Percentiles rank a stretch among this genome's conserved stretches.
Evolutionary conservation across 257 asterid genomes (phyloP).

Genomic region (Fraxinus excelsior): DNA sequence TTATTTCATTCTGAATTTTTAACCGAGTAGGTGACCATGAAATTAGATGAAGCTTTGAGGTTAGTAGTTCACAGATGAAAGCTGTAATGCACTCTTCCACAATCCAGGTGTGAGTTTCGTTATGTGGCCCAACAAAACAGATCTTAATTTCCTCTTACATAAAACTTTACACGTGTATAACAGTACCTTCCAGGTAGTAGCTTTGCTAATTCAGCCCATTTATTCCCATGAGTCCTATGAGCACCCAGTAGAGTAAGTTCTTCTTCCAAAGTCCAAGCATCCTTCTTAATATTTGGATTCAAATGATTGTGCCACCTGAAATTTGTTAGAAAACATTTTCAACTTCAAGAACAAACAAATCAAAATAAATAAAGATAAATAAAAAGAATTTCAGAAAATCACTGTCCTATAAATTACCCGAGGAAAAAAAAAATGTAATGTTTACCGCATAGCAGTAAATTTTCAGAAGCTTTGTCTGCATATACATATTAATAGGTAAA

Average conservation of each 20-base stretch:
- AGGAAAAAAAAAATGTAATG: background rate
- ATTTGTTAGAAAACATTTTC: constrained; percentile 9
- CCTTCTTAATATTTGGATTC: constrained; percentile 93
- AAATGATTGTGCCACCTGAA: constrained; percentile 99
- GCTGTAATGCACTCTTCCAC: constrained; percentile 9
- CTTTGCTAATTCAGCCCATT: constrained; percentile 99
- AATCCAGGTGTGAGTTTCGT: constrained; percentile 9
- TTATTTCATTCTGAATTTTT: background rate
- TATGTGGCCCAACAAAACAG: constrained; percentile 1
- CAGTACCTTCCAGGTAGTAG: constrained; percentile 94
- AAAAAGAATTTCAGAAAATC: background rate
- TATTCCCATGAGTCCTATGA: constrained; percentile 83
- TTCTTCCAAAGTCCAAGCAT: constrained; percentile 96
- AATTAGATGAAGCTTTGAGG: background rate
- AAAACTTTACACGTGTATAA: constrained; percentile 6
- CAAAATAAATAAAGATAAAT: background rate
- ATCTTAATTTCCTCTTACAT: constrained; percentile 17
- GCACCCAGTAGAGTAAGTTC: constrained; percentile 84
- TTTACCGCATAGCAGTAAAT: background rate
- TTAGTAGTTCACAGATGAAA: background rate
- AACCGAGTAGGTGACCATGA: background rate
- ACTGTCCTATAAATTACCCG: background rate
- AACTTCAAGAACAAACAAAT: background rate
- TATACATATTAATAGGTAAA: background rate
- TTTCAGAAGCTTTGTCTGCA: background rate